Evolutionary conservation across 2,329 filamentous ascomycete genomes (phyloP).

Genomic region (Fusarium verrucosum): DNA sequence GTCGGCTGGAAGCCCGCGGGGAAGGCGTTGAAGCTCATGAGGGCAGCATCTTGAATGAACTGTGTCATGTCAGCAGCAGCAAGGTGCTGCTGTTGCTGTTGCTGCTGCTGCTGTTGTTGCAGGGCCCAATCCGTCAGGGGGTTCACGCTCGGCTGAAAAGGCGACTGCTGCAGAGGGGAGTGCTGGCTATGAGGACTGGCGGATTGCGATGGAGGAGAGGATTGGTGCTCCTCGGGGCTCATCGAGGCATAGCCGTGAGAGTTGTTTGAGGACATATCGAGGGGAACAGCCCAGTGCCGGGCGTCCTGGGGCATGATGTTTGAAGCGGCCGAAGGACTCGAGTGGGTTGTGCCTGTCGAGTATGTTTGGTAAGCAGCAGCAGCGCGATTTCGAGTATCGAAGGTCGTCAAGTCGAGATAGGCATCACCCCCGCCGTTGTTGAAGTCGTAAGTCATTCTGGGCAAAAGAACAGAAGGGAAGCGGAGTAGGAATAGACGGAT

Average conservation of each 20-base stretch:
- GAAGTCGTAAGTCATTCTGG: conserved; percentile 68
- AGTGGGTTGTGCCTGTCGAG: conserved; percentile 44
- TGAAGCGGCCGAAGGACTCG: conserved; percentile 47
- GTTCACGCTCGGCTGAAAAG: conserved; percentile 62
- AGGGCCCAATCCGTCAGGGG: conserved; percentile 70
- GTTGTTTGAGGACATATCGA: conserved; percentile 60
- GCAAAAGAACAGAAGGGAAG: conserved; percentile 48
- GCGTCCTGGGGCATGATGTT: conserved; percentile 50
- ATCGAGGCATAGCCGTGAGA: conserved; percentile 57
- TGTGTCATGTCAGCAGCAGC: conserved; percentile 59
- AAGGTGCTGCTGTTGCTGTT: conserved; percentile 49
- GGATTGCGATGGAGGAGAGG: conserved; percentile 59
- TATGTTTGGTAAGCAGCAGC: conserved; percentile 54
- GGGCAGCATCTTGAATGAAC: conserved; percentile 66
- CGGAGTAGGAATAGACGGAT: conserved; percentile 44
- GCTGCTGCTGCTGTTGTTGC: conserved; percentile 58
- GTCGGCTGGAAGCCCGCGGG: conserved; percentile 62
- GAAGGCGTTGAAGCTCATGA: conserved; percentile 66
- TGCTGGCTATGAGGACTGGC: conserved; percentile 64
- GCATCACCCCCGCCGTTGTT: conserved; percentile 65
- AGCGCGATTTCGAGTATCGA: conserved; percentile 66
- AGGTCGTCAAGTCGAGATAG: conserved; percentile 66
- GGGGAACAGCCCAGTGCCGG: conserved; percentile 60
- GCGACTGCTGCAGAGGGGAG: conserved; percentile 62
- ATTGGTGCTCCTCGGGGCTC: conserved; percentile 61